A percentile compares a stretch with the other conserved stretches of the same genome.
These are phyloP conservation scores for Oryza coarctata DNA, from an alignment of 176 grass and related monocot species.

Conservation along the genomic window DNA sequence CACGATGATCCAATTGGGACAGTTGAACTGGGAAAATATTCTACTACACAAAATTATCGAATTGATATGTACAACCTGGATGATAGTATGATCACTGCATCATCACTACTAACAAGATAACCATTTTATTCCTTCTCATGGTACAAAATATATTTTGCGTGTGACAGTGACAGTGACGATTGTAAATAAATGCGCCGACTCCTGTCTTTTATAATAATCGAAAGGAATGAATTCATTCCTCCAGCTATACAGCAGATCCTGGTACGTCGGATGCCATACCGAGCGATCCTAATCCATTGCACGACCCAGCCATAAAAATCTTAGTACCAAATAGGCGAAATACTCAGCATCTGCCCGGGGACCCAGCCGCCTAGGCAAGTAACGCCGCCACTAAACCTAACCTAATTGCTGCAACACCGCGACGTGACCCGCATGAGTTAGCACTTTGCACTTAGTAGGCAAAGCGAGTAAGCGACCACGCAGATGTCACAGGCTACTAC, in stretches of 20 bases:
- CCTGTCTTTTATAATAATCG: neutral
- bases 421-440: slow-evolving; percentile 5
- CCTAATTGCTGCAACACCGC: neutral
- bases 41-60: neutral
- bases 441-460: neutral
- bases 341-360: neutral
- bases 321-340: neutral
- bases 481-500: slow-evolving; percentile 16
- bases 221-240: neutral
- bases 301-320: neutral
- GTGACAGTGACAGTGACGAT: slow-evolving; percentile 16
- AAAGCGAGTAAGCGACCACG: slow-evolving; percentile 8
- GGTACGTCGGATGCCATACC: slow-evolving; percentile 24
- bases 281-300: neutral
- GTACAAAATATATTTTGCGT: neutral
- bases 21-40: neutral
- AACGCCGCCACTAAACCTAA: neutral
- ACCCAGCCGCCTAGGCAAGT: neutral
- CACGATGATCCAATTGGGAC: neutral
- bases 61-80: slow-evolving; percentile 3
- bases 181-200: slow-evolving; percentile 31
- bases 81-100: neutral
- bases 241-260: neutral
- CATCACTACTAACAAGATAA: neutral
- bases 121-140: neutral